Conservation (phyloP, 257 asterid species). For the Nicotiana noctiflora region DNA sequence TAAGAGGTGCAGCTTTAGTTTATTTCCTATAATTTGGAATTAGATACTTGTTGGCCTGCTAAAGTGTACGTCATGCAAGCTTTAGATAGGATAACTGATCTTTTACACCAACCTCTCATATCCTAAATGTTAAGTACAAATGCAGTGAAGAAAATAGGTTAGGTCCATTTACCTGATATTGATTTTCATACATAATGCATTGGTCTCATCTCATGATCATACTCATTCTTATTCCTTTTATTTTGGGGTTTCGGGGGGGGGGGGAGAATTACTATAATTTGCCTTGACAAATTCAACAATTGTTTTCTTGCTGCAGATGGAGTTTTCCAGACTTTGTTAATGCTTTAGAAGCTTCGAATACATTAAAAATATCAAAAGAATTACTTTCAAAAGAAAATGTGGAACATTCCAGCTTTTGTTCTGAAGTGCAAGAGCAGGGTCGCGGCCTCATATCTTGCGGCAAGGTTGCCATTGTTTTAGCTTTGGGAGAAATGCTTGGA, state of each 20-base stretch:
- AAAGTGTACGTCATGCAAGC: not conserved
- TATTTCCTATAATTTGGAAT: not conserved
- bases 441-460: constrained; percentile 49
- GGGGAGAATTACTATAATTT: not conserved
- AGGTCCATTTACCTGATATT: too few relatives aligned
- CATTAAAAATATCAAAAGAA: constrained; percentile 30
- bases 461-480: constrained; percentile 54
- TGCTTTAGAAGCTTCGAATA: constrained; percentile 35
- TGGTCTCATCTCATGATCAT: not conserved
- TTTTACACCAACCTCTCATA: not conserved
- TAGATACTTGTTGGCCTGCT: not conserved
- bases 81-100: not conserved
- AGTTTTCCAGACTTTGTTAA: constrained; percentile 24
- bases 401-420: constrained; percentile 27
- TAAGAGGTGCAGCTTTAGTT: constrained; percentile 39
- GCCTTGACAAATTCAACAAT: not conserved
- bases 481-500: constrained; percentile 32
- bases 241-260: not conserved
- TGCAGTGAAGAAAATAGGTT: not conserved
- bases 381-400: constrained; percentile 27
- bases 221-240: not conserved
- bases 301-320: constrained; percentile 8
- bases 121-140: not conserved
- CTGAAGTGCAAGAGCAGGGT: constrained; percentile 47
- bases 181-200: too few relatives aligned